Conservation (phyloP, 2,329 filamentous ascomycete species). For the Monilinia fructicola region DNA sequence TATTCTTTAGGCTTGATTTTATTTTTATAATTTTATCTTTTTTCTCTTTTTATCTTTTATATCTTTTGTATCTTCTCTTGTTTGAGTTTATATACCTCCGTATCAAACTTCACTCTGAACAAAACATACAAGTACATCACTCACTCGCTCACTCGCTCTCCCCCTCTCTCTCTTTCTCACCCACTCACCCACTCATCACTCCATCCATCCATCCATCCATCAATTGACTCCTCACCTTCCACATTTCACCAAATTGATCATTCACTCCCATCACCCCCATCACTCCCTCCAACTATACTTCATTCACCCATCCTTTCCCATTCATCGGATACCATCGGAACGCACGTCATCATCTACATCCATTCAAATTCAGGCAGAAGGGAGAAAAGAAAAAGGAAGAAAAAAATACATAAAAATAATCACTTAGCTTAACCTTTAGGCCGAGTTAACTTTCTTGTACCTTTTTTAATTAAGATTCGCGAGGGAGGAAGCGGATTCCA, state of each 20-base stretch:
- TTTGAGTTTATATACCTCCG: no score
- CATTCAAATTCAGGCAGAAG: no score
- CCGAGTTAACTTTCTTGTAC: no score
- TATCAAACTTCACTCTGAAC: no score
- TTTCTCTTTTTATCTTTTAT: no score
- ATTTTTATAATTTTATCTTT: no score
- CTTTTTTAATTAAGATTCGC: conserved; percentile 27
- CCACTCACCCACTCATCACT: no score
- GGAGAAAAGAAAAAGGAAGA: no score
- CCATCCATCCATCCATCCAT: background rate
- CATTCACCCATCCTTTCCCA: background rate
- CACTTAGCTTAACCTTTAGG: background rate
- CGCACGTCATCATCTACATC: background rate
- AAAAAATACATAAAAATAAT: background rate
- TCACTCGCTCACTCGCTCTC: background rate
- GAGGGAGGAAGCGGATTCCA: conserved; percentile 39
- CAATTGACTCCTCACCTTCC: no score
- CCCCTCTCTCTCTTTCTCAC: background rate
- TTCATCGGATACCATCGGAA: background rate
- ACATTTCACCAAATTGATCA: background rate
- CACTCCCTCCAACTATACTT: no score
- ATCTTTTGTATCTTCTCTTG: no score
- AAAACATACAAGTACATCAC: background rate
- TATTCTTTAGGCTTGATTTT: no score
- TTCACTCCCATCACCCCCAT: background rate